phyloP scores from a whole-genome alignment of 352 stramenopile genomes.

The Pythium graminicola region DNA sequence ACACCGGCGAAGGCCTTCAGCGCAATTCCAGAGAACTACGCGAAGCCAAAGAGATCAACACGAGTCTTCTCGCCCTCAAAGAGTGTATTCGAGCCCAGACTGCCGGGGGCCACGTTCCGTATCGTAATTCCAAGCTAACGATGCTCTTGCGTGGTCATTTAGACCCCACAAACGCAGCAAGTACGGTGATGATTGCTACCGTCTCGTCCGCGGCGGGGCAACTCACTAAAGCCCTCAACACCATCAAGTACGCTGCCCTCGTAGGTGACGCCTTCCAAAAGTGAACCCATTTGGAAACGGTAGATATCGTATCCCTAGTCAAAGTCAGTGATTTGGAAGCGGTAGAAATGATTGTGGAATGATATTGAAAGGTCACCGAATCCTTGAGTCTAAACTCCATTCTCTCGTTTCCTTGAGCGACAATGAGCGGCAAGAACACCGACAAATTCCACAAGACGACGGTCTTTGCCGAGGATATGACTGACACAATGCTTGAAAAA shows the following conservation, averaged over 20 bases:
- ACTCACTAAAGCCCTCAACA: constrained; percentile 27
- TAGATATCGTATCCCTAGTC: too few relatives aligned
- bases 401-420: too few relatives aligned
- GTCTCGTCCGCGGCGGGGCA: constrained; percentile 30
- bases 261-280: constrained; percentile 33
- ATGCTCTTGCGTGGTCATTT: constrained; percentile 41
- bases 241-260: constrained; percentile 38
- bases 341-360: neutral
- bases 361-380: constrained; percentile 10
- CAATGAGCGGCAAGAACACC: constrained; percentile 44
- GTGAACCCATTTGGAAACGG: neutral
- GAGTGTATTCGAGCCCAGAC: constrained; percentile 37
- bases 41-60: constrained; percentile 36
- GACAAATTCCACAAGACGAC: constrained; percentile 89
- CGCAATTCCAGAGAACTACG: constrained; percentile 22
- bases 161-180: constrained; percentile 12
- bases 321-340: too few relatives aligned
- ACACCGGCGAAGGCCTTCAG: constrained; percentile 35
- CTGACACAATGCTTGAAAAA: constrained; percentile 90
- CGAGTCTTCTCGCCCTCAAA: constrained; percentile 44
- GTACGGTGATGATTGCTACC: constrained; percentile 42
- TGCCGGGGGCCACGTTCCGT: constrained; percentile 23
- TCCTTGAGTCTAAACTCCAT: too few relatives aligned
- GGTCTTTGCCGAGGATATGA: constrained; percentile 94
- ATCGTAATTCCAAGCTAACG: constrained; percentile 41